A percentile compares a stretch with the other conserved stretches of the same genome.
Evolutionary conservation across 164 flowering plant genomes (phyloP).

Genomic region (Vitis riparia): DNA sequence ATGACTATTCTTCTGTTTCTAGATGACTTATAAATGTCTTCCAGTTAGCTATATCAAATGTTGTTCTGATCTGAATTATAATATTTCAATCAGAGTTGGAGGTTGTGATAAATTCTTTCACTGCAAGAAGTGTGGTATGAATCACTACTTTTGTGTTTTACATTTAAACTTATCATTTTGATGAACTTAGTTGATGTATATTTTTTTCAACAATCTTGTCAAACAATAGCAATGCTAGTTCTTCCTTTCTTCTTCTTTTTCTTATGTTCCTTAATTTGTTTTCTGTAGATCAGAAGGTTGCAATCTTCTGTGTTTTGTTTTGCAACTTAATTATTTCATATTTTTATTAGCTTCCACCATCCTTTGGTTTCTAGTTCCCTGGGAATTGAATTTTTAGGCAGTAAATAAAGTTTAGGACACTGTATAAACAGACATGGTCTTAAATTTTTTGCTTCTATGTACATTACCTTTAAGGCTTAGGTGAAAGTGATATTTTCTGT

Average conservation of each 20-base stretch:
- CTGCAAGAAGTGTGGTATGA: conserved; percentile 84
- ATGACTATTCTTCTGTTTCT: conserved; percentile 1
- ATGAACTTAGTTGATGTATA: background rate
- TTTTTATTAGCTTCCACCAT: background rate
- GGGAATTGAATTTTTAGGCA: background rate
- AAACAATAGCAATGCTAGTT: background rate
- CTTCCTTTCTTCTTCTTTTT: background rate
- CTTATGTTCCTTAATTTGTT: background rate
- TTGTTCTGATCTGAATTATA: conserved; percentile 6
- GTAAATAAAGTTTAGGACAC: too few species aligned
- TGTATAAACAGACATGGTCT: too few species aligned
- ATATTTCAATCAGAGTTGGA: conserved; percentile 58
- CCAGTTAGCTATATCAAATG: background rate
- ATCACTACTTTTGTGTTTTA: too few species aligned
- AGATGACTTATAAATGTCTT: background rate
- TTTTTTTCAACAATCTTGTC: background rate
- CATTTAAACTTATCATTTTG: background rate
- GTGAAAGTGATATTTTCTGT: too few species aligned
- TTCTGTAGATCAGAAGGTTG: background rate
- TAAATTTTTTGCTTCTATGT: too few species aligned
- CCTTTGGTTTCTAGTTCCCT: background rate
- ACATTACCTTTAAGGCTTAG: too few species aligned
- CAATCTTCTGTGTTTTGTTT: background rate
- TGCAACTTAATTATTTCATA: background rate
- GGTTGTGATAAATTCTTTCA: conserved; percentile 82